Evolutionary conservation across 768 basidiomycete species (phyloP).

Genomic region (Zangia roseola): DNA sequence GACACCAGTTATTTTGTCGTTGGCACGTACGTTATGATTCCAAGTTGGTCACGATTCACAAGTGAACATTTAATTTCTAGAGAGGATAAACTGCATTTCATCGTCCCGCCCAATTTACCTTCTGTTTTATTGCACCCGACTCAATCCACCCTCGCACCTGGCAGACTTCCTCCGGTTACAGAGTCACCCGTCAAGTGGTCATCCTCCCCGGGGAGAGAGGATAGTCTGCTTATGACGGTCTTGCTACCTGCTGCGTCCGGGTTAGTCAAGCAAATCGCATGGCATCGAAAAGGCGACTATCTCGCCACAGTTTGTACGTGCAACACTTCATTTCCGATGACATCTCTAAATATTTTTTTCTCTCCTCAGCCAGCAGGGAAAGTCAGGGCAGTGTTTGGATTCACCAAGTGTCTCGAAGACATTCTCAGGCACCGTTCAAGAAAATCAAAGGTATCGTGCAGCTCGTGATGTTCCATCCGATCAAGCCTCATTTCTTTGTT

Average conservation of each 20-base stretch:
- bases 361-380: constrained; percentile 53
- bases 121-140: constrained; percentile 55
- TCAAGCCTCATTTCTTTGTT: constrained; percentile 95
- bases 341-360: constrained; percentile 11
- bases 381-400: constrained; percentile 89
- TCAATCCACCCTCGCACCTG: constrained; percentile 58
- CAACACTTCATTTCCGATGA: constrained; percentile 1
- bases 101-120: constrained; percentile 79
- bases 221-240: constrained; percentile 59
- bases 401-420: constrained; percentile 88
- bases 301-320: constrained; percentile 90
- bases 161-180: constrained; percentile 57
- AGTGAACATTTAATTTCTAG: constrained; percentile 39
- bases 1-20: constrained; percentile 80
- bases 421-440: constrained; percentile 98
- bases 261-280: constrained; percentile 74
- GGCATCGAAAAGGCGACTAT: constrained; percentile 96
- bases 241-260: constrained; percentile 66
- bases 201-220: constrained; percentile 46
- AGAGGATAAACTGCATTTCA: constrained; percentile 75
- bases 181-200: constrained; percentile 74
- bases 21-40: constrained; percentile 59
- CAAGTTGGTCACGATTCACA: constrained; percentile 3
- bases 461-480: constrained; percentile 90
- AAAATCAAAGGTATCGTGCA: constrained; percentile 92